These are phyloP conservation scores for Trichoderma guizhouense DNA, from an alignment of 2,329 filamentous ascomycete genomes.

Conservation along the genomic window DNA sequence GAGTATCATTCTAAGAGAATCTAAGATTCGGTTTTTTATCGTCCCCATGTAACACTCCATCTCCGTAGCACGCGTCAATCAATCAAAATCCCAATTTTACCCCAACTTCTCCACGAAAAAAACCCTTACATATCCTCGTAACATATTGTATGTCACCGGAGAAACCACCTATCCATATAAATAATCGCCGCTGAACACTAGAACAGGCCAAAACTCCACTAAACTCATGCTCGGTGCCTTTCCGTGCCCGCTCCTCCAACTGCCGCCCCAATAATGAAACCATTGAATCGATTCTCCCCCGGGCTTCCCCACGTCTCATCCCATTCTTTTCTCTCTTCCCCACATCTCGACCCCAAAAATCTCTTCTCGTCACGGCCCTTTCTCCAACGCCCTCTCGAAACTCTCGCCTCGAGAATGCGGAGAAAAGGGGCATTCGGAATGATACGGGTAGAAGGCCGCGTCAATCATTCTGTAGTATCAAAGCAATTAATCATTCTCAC, in stretches of 20 bases:
- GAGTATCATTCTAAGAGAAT: background rate
- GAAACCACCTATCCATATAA: background rate
- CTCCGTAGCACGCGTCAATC: background rate
- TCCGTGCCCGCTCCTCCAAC: background rate
- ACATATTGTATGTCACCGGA: background rate
- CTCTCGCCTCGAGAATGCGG: background rate
- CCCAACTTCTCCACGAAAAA: background rate
- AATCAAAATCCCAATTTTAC: background rate
- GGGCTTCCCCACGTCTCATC: background rate
- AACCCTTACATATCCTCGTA: background rate
- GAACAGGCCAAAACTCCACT: background rate
- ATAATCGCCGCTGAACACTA: background rate
- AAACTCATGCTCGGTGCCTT: background rate
- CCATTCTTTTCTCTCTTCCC: background rate
- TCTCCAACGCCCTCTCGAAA: background rate
- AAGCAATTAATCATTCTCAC: background rate
- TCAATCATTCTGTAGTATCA: background rate
- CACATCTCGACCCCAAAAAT: background rate
- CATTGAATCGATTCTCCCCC: background rate
- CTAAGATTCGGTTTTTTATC: constrained; percentile 1
- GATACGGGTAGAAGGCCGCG: background rate
- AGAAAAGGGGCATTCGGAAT: background rate
- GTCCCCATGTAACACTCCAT: background rate
- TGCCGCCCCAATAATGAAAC: background rate
- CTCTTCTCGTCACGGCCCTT: background rate